A percentile compares a stretch with the other conserved stretches of the same genome.
Evolutionary conservation across 1,284 basidiomycete genomes (phyloP).

Genomic region (Coniophora puteana): DNA sequence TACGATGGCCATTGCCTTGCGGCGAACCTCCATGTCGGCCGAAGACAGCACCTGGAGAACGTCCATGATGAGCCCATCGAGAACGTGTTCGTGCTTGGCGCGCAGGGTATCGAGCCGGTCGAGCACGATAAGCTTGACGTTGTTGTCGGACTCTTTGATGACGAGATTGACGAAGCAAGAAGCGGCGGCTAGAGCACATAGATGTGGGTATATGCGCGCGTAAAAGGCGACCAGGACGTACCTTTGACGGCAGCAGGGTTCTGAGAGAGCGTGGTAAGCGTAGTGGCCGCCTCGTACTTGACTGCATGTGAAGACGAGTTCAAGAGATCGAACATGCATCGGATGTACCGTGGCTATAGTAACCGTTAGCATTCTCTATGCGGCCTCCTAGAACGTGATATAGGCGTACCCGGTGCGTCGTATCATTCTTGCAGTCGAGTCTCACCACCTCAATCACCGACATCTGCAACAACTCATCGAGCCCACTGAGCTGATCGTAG

Average conservation of each 20-base stretch:
- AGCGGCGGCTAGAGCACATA: slow-evolving; percentile 70
- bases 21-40: slow-evolving; percentile 96
- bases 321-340: slow-evolving; percentile 93
- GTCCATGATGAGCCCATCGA: slow-evolving; percentile 95
- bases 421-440: slow-evolving; percentile 86
- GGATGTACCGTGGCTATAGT: slow-evolving; percentile 84
- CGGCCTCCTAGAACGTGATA: slow-evolving; percentile 6
- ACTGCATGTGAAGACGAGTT: slow-evolving; percentile 91
- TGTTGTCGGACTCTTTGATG: slow-evolving; percentile 97
- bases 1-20: slow-evolving; percentile 89
- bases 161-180: slow-evolving; percentile 88
- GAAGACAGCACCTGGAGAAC: slow-evolving; percentile 88
- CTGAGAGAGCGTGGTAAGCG: slow-evolving; percentile 91
- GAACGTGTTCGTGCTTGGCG: slow-evolving; percentile 85
- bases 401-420: slow-evolving; percentile 62
- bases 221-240: slow-evolving; percentile 25
- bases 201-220: slow-evolving; percentile 1
- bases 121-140: slow-evolving; percentile 97
- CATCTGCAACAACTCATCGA: slow-evolving; percentile 97
- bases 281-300: slow-evolving; percentile 97
- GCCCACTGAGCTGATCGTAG: slow-evolving; percentile 78
- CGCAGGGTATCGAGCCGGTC: slow-evolving; percentile 87
- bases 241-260: slow-evolving; percentile 96
- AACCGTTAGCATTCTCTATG: slow-evolving; percentile 10
- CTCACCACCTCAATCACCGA: slow-evolving; percentile 94